A percentile compares a stretch with the other conserved stretches of the same genome.
These are phyloP conservation scores for Atkinsonella texensis DNA, from an alignment of 2,329 filamentous ascomycete species.

Conservation along the genomic window DNA sequence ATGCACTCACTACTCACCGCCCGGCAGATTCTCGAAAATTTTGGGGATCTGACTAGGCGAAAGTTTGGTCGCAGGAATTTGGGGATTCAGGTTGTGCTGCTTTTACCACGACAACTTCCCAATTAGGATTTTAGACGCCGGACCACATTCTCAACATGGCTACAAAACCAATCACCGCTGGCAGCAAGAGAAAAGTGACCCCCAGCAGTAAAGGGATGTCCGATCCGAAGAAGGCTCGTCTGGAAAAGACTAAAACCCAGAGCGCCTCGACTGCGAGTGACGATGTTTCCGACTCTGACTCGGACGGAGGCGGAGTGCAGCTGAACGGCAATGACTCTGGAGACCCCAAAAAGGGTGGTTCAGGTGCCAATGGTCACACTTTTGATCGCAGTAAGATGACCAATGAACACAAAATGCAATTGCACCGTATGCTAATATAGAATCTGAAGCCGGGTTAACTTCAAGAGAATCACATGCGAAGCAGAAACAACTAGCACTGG, in stretches of 20 bases:
- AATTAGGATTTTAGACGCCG: neutral
- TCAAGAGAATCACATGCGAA: constrained; percentile 85
- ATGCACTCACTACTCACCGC: constrained; percentile 18
- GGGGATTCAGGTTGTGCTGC: neutral
- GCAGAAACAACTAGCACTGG: constrained; percentile 76
- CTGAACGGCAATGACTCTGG: constrained; percentile 25
- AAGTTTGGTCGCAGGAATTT: neutral
- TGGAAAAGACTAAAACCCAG: constrained; percentile 22
- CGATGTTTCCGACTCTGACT: constrained; percentile 31
- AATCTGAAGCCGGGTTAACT: constrained; percentile 22
- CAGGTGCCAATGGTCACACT: constrained; percentile 22
- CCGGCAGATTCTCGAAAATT: constrained; percentile 20
- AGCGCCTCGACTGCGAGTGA: constrained; percentile 20
- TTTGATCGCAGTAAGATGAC: constrained; percentile 30
- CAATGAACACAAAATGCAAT: neutral
- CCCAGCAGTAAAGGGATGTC: constrained; percentile 30
- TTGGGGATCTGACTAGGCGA: constrained; percentile 3
- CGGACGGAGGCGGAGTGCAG: constrained; percentile 37
- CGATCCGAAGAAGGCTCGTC: constrained; percentile 39
- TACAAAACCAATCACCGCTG: constrained; percentile 31
- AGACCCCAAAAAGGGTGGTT: constrained; percentile 21
- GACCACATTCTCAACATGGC: constrained; percentile 27
- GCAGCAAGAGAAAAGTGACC: constrained; percentile 46
- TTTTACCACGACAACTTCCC: neutral
- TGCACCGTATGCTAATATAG: neutral